Evolutionary conservation across 1,139 yeast species (phyloP), one percentile per base, ranked within the genome.

Genomic region (Diutina mesorugosa): DNA sequence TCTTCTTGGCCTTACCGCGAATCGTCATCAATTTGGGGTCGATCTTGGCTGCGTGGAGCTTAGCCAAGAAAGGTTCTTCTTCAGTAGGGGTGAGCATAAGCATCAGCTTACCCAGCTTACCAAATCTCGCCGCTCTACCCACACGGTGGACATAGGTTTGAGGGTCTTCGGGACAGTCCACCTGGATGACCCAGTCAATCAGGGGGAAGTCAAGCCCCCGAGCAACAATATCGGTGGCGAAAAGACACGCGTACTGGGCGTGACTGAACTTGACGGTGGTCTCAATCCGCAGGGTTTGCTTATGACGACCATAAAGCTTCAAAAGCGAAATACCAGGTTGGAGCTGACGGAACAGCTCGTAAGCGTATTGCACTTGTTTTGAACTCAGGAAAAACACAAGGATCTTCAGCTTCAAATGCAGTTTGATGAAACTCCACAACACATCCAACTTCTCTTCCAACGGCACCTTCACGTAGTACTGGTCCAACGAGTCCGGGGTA

Each of bases 191-290:
- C 99, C 99, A 93, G 65, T 93, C 97, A 57, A 93, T 90, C 1
- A 96, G 87, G 0, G 99, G 99, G 72, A 95, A 91, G 71, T 93
- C 99, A 57, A 93, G 80, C 14, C 99, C 99, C 68, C 99, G 79
- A 0, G 99, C 98, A 35, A 91, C 98, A 57, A 93, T 89, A 72
- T 93, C 99, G 0, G 99, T 93, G 2, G 98, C 96, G 68, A 93
- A 87, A 55, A 93, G 72, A 72, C 97, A 91, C 14, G 90, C 93
- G 60, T 88, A 83, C 62, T 87, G 90, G 1, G 97, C 89, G 58
- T 86, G 83, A 14, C 95, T 82, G 67, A 91, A 93, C 69, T 90
- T 89, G 60, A 80, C 79, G 1, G 96, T 85, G 10, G 96, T 88
- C 66, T 95, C 99, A 59, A 91, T 79, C 66, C 99, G 79, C 0